Conservation (phyloP, 169 alveolate genomes). For the Plasmodium relictum region DNA sequence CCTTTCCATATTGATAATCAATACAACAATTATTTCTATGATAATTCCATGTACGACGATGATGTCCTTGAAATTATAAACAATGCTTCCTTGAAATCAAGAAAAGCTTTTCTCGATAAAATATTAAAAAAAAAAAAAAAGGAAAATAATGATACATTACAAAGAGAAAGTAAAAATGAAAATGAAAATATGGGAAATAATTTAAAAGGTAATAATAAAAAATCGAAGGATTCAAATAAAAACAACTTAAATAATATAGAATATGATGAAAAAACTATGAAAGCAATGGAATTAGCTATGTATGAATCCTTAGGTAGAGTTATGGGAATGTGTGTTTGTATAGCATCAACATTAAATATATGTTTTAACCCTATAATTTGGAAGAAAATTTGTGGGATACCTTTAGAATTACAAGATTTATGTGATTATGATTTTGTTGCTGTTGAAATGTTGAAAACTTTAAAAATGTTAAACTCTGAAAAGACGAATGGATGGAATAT, state of each 20-base stretch:
- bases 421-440: conserved; percentile 89
- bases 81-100: conserved; percentile 66
- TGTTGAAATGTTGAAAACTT: conserved; percentile 87
- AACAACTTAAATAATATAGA: conserved; percentile 12
- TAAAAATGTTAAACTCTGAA: conserved; percentile 82
- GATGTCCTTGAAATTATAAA: conserved; percentile 52
- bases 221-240: conserved; percentile 1
- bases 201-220: conserved; percentile 13
- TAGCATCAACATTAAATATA: conserved; percentile 89
- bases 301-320: conserved; percentile 93
- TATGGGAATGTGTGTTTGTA: conserved; percentile 92
- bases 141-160: not conserved
- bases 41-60: conserved; percentile 1
- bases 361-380: conserved; percentile 91
- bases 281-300: conserved; percentile 85
- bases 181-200: not conserved
- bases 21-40: conserved; percentile 6
- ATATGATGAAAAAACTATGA: conserved; percentile 69
- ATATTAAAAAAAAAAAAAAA: conserved; percentile 43
- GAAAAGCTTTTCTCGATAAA: conserved; percentile 44
- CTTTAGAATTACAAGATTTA: conserved; percentile 84
- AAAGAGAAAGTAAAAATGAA: conserved; percentile 6
- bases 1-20: not conserved
- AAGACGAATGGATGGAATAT: conserved; percentile 67
- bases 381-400: conserved; percentile 87